phyloP scores from a whole-genome alignment of 768 basidiomycete species.

The Clavulina sp. region DNA sequence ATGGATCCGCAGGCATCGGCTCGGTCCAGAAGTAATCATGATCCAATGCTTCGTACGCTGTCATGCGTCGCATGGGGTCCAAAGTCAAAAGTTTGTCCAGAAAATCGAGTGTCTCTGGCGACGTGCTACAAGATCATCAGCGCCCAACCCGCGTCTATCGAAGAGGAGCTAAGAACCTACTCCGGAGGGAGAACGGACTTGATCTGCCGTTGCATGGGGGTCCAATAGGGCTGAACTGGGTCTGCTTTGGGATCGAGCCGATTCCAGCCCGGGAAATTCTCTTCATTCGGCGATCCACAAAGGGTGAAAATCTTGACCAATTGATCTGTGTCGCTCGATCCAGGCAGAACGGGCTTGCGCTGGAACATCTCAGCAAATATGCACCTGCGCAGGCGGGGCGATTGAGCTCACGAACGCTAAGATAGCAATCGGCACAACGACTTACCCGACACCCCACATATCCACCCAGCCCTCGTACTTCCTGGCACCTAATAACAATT shows the following conservation, averaged over 20 bases:
- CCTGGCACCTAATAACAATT: slow-evolving; percentile 73
- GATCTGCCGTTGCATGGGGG: not conserved
- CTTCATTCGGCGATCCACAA: slow-evolving; percentile 60
- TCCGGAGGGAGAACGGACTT: not conserved
- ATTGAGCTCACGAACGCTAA: not conserved
- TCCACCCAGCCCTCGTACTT: slow-evolving; percentile 91
- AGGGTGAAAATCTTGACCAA: slow-evolving; percentile 73
- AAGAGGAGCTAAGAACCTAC: not conserved
- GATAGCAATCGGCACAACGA: slow-evolving; percentile 5
- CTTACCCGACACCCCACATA: slow-evolving; percentile 93
- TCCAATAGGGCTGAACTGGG: not conserved
- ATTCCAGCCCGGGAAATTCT: slow-evolving; percentile 22
- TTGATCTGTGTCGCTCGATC: slow-evolving; percentile 82
- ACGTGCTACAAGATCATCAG: slow-evolving; percentile 30
- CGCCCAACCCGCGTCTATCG: no score
- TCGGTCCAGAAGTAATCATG: slow-evolving; percentile 92
- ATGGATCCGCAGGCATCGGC: slow-evolving; percentile 39
- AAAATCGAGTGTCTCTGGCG: slow-evolving; percentile 58
- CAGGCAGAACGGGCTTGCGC: slow-evolving; percentile 70
- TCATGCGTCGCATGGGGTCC: slow-evolving; percentile 69
- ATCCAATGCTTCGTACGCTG: slow-evolving; percentile 71
- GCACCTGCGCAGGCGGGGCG: slow-evolving; percentile 34
- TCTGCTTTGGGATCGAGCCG: not conserved
- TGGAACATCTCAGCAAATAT: slow-evolving; percentile 95
- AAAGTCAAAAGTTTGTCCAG: slow-evolving; percentile 66